Conservation (phyloP, 2,329 filamentous ascomycete genomes). For the Claviceps pusilla region DNA sequence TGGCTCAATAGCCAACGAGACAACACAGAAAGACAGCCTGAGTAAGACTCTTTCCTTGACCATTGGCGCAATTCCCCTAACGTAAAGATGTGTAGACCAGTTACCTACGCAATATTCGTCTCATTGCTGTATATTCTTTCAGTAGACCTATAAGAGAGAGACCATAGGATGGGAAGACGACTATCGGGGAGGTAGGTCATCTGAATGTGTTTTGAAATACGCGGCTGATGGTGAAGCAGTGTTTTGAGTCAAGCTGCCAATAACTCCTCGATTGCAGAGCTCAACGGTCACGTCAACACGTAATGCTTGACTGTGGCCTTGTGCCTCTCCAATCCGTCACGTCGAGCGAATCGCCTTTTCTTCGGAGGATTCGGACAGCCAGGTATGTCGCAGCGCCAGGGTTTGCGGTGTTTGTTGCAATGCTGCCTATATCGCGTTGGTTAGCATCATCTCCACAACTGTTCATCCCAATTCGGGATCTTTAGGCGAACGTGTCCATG, state of each 20-base stretch:
- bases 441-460: slow-evolving; percentile 1
- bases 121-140: not conserved
- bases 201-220: not conserved
- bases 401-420: slow-evolving; percentile 28
- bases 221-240: not conserved
- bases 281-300: slow-evolving; percentile 12
- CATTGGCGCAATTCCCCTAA: not conserved
- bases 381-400: slow-evolving; percentile 23
- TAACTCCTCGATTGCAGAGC: not conserved
- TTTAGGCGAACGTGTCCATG: not conserved
- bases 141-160: not conserved
- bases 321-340: slow-evolving; percentile 27
- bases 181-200: not conserved
- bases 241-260: not conserved
- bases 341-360: slow-evolving; percentile 26
- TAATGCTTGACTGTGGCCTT: slow-evolving; percentile 25
- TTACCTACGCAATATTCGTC: not conserved
- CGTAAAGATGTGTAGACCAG: not conserved
- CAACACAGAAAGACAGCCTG: not conserved
- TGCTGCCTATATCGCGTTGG: slow-evolving; percentile 20
- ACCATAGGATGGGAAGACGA: not conserved
- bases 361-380: slow-evolving; percentile 27
- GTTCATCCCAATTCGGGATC: not conserved
- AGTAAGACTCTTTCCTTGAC: not conserved
- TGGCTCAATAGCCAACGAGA: not conserved